Conservation (phyloP, 225 moss, liverwort and hornwort species). For the Pseudoscleropodium purum region DNA sequence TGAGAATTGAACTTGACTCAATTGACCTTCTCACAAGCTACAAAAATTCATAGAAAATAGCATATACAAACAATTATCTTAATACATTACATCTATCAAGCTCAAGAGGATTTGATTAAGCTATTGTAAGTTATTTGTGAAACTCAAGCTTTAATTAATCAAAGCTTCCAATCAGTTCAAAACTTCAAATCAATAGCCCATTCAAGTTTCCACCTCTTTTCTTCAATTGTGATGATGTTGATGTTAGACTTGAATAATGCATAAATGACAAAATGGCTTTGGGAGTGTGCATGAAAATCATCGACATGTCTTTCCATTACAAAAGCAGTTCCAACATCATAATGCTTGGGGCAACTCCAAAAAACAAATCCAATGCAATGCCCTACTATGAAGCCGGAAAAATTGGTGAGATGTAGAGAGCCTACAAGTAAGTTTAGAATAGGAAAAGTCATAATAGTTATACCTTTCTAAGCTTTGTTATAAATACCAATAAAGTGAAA, state of each 20-base stretch:
- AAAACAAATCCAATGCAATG: not conserved
- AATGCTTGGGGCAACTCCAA: not conserved
- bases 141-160: not conserved
- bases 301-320: fast-evolving
- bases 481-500: not conserved
- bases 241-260: not conserved
- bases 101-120: not conserved
- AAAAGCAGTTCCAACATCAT: fast-evolving
- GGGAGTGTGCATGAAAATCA: fast-evolving
- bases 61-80: not conserved
- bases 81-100: not conserved
- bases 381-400: fast-evolving
- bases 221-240: not conserved
- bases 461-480: not conserved
- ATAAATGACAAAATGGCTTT: not conserved
- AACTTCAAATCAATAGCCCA: not conserved
- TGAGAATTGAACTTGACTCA: not conserved
- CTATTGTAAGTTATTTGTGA: too few species aligned
- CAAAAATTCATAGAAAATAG: not conserved
- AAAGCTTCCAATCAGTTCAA: not conserved
- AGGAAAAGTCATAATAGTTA: not conserved
- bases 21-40: not conserved
- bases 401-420: not conserved
- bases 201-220: not conserved
- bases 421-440: not conserved